Evolutionary conservation across 1,284 basidiomycete species (phyloP).

Genomic region (Ustilago xerochloae): DNA sequence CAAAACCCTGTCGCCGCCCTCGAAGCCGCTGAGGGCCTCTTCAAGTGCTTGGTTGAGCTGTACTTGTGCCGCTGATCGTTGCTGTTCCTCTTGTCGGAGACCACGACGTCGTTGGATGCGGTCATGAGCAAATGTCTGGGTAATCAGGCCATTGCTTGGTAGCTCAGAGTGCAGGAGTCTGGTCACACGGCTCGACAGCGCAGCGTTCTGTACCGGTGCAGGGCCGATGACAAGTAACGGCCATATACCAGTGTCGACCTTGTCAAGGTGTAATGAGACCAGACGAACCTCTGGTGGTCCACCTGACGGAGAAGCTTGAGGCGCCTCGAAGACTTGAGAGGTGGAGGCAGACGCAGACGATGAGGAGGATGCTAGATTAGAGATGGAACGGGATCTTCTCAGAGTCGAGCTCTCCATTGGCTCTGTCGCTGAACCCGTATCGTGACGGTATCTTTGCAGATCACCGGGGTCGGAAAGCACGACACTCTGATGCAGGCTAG

Average conservation of each 20-base stretch:
- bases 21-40: slow-evolving; percentile 40
- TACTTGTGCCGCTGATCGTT: slow-evolving; percentile 28
- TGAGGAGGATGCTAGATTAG: slow-evolving; percentile 7
- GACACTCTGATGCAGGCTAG: slow-evolving; percentile 30
- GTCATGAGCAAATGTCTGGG: slow-evolving; percentile 20
- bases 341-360: not conserved
- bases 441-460: not conserved
- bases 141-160: slow-evolving; percentile 13
- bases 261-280: slow-evolving; percentile 50
- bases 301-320: not conserved
- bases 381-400: slow-evolving; percentile 25
- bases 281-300: slow-evolving; percentile 44
- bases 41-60: slow-evolving; percentile 46
- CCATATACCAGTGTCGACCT: slow-evolving; percentile 53
- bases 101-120: slow-evolving; percentile 12
- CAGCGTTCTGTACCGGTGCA: slow-evolving; percentile 29
- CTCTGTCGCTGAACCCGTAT: not conserved
- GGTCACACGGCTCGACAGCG: slow-evolving; percentile 13
- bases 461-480: slow-evolving; percentile 48
- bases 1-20: slow-evolving; percentile 28
- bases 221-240: slow-evolving; percentile 48
- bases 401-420: not conserved
- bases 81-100: slow-evolving; percentile 16
- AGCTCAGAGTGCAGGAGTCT: slow-evolving; percentile 23
- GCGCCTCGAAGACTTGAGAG: not conserved